Evolutionary conservation across 1,284 basidiomycete genomes (phyloP).

Genomic region (Stygiomarasmius scandens): DNA sequence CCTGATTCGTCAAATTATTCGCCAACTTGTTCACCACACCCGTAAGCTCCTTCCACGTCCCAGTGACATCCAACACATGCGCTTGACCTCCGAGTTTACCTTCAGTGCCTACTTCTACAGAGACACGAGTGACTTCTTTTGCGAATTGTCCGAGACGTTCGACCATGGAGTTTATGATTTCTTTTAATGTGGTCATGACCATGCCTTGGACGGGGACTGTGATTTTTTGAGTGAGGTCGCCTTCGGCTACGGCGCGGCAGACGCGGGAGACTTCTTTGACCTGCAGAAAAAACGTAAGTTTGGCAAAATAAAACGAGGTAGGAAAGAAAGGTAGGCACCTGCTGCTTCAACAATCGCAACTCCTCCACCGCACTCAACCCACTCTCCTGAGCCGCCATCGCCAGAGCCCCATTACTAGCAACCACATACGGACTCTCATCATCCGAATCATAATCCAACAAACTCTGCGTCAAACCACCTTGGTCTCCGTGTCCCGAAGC

Average conservation of each 20-base stretch:
- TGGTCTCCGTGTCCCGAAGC: not conserved
- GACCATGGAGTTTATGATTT: conserved; percentile 96
- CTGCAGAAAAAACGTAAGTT: conserved; percentile 13
- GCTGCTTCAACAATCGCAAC: conserved; percentile 70
- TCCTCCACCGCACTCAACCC: conserved; percentile 67
- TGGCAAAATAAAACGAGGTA: not conserved
- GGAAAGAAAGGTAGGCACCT: conserved; percentile 44
- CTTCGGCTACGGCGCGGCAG: conserved; percentile 93
- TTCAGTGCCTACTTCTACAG: conserved; percentile 92
- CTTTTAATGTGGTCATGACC: conserved; percentile 97
- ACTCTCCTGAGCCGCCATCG: conserved; percentile 52
- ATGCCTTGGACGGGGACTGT: conserved; percentile 95
- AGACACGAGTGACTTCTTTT: conserved; percentile 84
- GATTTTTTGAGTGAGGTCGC: conserved; percentile 95
- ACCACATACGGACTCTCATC: conserved; percentile 12
- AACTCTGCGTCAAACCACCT: not conserved
- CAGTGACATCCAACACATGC: conserved; percentile 90
- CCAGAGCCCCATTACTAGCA: conserved; percentile 31
- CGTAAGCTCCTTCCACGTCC: conserved; percentile 91
- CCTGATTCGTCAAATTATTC: conserved; percentile 92
- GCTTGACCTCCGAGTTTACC: conserved; percentile 93
- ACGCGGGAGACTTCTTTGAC: conserved; percentile 87
- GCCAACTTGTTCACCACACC: conserved; percentile 91
- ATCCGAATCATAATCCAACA: not conserved
- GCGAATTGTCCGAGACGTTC: conserved; percentile 83